phyloP scores from a whole-genome alignment of 306 rosid species.

The Begonia masoniana region DNA sequence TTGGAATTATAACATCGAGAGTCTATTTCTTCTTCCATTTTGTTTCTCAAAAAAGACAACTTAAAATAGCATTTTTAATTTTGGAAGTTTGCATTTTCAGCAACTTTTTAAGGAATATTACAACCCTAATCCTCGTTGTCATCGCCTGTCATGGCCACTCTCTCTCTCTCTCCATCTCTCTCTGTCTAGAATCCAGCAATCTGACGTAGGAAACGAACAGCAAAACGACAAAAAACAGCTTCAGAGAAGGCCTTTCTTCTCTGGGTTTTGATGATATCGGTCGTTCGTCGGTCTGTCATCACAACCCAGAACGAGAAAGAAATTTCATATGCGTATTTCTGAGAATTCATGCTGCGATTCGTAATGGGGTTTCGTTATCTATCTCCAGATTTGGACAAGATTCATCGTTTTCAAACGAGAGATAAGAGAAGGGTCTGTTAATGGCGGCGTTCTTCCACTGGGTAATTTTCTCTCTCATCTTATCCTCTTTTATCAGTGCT shows the following conservation, averaged over 20 bases:
- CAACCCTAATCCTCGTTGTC: not conserved
- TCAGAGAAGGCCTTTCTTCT: not conserved
- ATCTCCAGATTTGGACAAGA: not conserved
- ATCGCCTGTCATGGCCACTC: not conserved
- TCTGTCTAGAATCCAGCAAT: not conserved
- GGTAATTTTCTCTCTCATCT: slow-evolving; percentile 17
- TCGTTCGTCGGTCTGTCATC: not conserved
- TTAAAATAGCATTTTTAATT: not conserved
- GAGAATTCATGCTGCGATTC: not conserved
- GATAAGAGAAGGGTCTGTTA: slow-evolving; percentile 11
- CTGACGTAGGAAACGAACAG: not conserved
- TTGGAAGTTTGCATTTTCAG: slow-evolving; percentile 1
- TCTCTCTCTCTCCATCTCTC: not conserved
- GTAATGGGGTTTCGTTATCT: not conserved
- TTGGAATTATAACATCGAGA: too few relatives aligned
- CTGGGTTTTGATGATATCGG: not conserved
- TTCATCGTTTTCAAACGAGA: not conserved
- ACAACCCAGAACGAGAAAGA: too few relatives aligned
- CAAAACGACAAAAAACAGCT: not conserved
- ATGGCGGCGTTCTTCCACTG: slow-evolving; percentile 35
- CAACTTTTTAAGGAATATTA: not conserved
- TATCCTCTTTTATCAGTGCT: slow-evolving; percentile 15
- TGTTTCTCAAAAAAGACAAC: not conserved
- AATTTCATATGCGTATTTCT: too few relatives aligned
- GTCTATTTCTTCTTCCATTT: too few relatives aligned